These are phyloP conservation scores for Pseudogymnoascus sp. DNA, from an alignment of 2,329 filamentous ascomycete genomes.

Conservation along the genomic window DNA sequence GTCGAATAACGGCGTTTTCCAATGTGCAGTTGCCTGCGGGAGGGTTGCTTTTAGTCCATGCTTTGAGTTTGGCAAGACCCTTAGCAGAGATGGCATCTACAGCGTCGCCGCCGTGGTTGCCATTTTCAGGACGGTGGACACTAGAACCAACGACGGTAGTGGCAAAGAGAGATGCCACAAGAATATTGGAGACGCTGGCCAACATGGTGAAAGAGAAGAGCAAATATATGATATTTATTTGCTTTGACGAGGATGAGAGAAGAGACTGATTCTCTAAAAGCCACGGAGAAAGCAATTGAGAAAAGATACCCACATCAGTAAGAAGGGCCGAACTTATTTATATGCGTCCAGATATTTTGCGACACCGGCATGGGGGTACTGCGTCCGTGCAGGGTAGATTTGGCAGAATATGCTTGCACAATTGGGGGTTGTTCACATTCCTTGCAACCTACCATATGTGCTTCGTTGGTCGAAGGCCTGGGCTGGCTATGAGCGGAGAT, in stretches of 20 bases:
- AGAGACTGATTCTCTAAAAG: neutral
- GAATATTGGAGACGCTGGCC: neutral
- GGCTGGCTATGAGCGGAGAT: neutral
- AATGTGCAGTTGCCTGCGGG: constrained; percentile 30
- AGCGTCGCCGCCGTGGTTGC: neutral
- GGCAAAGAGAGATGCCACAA: neutral
- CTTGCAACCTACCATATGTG: neutral
- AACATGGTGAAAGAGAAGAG: neutral
- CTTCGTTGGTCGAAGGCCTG: neutral
- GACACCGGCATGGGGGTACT: neutral
- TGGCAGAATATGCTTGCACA: constrained; percentile 9
- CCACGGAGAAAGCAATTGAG: neutral
- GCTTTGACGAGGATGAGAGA: neutral
- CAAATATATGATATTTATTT: neutral
- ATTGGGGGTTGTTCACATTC: neutral
- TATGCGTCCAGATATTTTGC: neutral
- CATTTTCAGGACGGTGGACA: neutral
- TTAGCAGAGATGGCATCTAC: neutral
- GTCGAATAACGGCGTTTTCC: constrained; percentile 34
- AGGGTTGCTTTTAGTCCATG: neutral
- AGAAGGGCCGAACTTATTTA: neutral
- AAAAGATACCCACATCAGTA: neutral
- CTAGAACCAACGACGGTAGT: neutral
- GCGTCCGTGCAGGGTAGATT: neutral
- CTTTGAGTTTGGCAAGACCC: neutral